Percentiles rank a stretch among this genome's conserved stretches.
Conservation (phyloP, 2,329 filamentous ascomycete genomes). For the Cladosporium phlei region DNA sequence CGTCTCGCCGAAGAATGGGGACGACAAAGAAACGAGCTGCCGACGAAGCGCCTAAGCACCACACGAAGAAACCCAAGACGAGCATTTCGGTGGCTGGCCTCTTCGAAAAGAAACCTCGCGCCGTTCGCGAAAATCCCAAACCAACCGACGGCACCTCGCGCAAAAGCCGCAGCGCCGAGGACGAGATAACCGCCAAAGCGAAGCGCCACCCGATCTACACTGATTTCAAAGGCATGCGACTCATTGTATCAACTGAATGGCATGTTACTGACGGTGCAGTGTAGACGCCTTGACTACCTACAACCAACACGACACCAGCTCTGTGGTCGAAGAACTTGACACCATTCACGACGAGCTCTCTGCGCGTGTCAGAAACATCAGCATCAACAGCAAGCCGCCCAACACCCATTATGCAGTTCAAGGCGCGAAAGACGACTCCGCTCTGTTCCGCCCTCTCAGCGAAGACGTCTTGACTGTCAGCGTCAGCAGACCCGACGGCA, state of each 20-base stretch:
- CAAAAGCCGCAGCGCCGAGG: background rate
- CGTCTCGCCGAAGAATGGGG: background rate
- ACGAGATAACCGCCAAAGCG: background rate
- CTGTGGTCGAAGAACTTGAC: conserved; percentile 7
- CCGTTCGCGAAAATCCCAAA: background rate
- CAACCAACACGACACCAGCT: conserved; percentile 3
- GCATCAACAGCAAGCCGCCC: conserved; percentile 17
- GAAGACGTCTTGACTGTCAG: conserved; percentile 19
- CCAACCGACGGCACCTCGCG: background rate
- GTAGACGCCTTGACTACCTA: conserved; percentile 19
- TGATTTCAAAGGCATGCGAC: conserved; percentile 13
- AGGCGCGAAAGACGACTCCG: conserved; percentile 13
- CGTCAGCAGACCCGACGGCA: conserved; percentile 13
- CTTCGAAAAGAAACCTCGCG: conserved; percentile 5
- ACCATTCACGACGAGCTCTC: conserved; percentile 17
- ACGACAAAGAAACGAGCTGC: background rate
- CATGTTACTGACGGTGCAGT: background rate
- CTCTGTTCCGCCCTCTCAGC: conserved; percentile 18
- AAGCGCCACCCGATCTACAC: conserved; percentile 10
- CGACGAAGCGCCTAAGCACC: background rate
- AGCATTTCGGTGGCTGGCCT: conserved; percentile 3
- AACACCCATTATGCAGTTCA: conserved; percentile 17
- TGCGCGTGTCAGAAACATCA: conserved; percentile 19
- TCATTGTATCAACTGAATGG: background rate
- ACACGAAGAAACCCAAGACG: conserved; percentile 1